Evolutionary conservation across 305 asterid genomes (phyloP), one percentile per base, ranked within the genome.

Genomic region (Fraxinus albicans): DNA sequence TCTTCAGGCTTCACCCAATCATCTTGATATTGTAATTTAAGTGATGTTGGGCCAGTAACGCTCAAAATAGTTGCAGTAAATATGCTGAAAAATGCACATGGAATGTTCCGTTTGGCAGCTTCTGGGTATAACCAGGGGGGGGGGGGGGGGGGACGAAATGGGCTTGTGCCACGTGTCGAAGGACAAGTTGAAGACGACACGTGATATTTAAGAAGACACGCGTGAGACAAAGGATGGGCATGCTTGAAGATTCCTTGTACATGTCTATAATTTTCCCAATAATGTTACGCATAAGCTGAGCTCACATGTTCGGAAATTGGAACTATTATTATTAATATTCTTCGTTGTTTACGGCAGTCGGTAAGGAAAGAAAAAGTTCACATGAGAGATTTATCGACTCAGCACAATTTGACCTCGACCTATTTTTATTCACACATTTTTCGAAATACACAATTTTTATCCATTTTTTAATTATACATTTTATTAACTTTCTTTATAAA

Each of bases 1-100:
- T 88, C 93, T 5, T 89, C 91, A 8, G 86, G 90, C 42, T 77
- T 86, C 8, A 72, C 79, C 9, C 90, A 77, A 6, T 77, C 70
- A 2, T 83, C 87, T 7, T 60, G 70, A 21, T 60, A 19, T 60
- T 60, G 29, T 13, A 60, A 21, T 21, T 10, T 60, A 19, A 60
- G 6, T 2, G 29, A 73, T 0, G 73, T 0, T 1, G 77, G 78
- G 0, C 91, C 91, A 0, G 1, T 1, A 25, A 73, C 74, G 8
- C 79, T 80, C 0, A 83, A 2, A 10, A 73, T 2, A 42, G 84
- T 80, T 0, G 93, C 88, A 1, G 86, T 79, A 3, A 70, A 8
- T 3, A 78, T 79, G 0, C 81, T 6, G 42, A 89, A 88, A 44
- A 81, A 80, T 4, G 79, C 84, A 25, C 80, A 65, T 0, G 85